phyloP scores from a whole-genome alignment of 2,329 filamentous ascomycete species.

The Pseudogymnoascus sp. region DNA sequence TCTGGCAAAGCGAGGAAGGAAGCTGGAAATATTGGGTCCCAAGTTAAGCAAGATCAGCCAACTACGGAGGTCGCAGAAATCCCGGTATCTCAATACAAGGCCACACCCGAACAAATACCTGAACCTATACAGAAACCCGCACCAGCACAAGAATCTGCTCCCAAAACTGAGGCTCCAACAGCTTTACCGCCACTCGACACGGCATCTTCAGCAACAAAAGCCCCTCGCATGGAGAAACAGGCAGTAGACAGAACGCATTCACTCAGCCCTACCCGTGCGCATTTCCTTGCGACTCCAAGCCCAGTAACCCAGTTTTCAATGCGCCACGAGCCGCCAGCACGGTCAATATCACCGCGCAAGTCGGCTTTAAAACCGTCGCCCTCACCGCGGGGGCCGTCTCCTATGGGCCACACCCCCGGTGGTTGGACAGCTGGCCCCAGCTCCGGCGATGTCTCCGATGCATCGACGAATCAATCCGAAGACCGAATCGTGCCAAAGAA shows the following conservation, averaged over 20 bases:
- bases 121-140: neutral
- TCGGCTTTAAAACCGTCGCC: slow-evolving; percentile 60
- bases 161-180: neutral
- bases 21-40: neutral
- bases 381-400: slow-evolving; percentile 44
- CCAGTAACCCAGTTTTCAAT: slow-evolving; percentile 40
- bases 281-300: slow-evolving; percentile 46
- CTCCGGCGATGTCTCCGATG: slow-evolving; percentile 22
- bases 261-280: slow-evolving; percentile 57
- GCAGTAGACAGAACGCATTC: slow-evolving; percentile 31
- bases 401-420: slow-evolving; percentile 40
- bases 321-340: slow-evolving; percentile 58
- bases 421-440: slow-evolving; percentile 25
- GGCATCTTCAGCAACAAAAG: neutral
- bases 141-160: neutral
- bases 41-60: neutral
- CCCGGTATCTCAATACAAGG: neutral
- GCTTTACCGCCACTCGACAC: neutral
- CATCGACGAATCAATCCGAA: slow-evolving; percentile 14
- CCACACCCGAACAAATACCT: neutral
- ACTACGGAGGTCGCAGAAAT: neutral
- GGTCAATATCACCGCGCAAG: slow-evolving; percentile 68
- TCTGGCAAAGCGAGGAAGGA: slow-evolving; percentile 19
- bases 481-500: slow-evolving; percentile 37
- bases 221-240: neutral